Base-by-base conservation (phyloP, 345 rosid genomes). In the Eucalyptus marginata region DNA sequence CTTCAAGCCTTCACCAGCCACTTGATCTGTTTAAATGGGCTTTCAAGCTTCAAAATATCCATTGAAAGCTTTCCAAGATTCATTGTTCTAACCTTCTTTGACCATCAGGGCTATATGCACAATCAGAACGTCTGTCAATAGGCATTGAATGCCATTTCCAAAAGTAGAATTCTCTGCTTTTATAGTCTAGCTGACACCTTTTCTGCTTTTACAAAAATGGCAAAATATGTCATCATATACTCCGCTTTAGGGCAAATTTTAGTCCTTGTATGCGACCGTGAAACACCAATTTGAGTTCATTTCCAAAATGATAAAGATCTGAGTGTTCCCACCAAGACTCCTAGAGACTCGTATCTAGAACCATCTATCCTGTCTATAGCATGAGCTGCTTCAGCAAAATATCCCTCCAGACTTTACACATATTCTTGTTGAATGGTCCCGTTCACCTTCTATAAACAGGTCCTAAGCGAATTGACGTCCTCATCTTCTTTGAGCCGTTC, bases 401-500 rank as follows among this genome's bases (percentile, higher is more conserved):
- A 8, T n/a, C 18, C 18, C 36, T 66, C 79, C 22, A 31, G 8
- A 2, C 36, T n/a, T 31, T 33, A 7, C 22, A 16, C 22, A 16
- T 14, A 16, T 31, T 31, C 18, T 31, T 36, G 10, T 10, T 7
- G 43, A 66, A 33, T 7, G 79, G 79, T 66, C 20, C 20, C n/a
- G 2, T 16, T 33, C 43, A 66, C 79, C 43, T 13, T 31, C 8
- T 66, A 16, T 10, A 66, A 31, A 66, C 79, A 31, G 43, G 79
- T 10, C 27, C 64, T 24, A 58, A 58, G 64, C n/a, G 0, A 25
- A 58, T 58, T 22, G 64, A 5, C 13, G 5, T 6, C 33, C 66
- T 29, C 33, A 3, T 27, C 0, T 58, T 58, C 64, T 10, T 10
- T 58, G 10, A 27, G 4, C 68, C 0, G 17, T 13, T 62, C 68